phyloP scores from a whole-genome alignment of 2,329 filamentous ascomycete species.

The Fusarium siculi region DNA sequence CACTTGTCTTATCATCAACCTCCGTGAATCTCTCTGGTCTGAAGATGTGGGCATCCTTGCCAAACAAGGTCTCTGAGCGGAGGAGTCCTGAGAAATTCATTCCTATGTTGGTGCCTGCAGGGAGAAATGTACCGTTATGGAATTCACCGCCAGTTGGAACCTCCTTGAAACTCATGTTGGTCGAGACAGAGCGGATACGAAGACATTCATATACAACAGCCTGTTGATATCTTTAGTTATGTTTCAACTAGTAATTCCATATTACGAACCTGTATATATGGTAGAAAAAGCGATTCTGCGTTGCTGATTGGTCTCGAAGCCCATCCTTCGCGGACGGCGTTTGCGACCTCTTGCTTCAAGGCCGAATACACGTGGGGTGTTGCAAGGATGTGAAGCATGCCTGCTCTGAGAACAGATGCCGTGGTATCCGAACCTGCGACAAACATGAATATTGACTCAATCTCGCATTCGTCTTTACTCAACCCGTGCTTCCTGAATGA shows the following conservation, averaged over 20 bases:
- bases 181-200: neutral
- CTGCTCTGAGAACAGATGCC: neutral
- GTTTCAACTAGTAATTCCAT: fast-evolving
- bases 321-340: neutral
- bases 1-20: neutral
- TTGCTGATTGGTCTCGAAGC: neutral
- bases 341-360: neutral
- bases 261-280: neutral
- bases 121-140: neutral
- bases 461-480: neutral
- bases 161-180: neutral
- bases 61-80: neutral
- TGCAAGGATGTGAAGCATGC: neutral
- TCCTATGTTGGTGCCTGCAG: neutral
- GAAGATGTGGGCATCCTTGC: neutral
- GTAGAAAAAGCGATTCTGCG: neutral
- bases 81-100: neutral
- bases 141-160: neutral
- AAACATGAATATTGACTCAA: neutral
- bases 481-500: neutral
- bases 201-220: neutral
- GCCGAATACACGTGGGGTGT: neutral
- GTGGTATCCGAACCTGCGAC: neutral
- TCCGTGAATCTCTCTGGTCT: neutral
- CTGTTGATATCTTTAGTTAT: neutral